phyloP scores from a whole-genome alignment of 345 rosid genomes.

The Linum lewisii region DNA sequence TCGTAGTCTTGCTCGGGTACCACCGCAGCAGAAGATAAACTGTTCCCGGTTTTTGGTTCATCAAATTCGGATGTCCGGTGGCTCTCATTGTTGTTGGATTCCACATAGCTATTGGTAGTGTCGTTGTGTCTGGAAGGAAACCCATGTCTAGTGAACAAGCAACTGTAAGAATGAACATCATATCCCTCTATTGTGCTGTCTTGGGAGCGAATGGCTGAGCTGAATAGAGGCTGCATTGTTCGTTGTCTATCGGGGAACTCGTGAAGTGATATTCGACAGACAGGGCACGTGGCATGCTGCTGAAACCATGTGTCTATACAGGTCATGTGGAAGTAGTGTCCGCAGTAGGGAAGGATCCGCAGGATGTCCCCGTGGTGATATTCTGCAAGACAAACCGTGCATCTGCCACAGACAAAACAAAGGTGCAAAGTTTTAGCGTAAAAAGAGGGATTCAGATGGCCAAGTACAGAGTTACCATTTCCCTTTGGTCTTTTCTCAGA shows the following conservation, averaged over 20 bases:
- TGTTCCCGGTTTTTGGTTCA: slow-evolving; percentile 24
- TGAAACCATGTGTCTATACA: slow-evolving; percentile 32
- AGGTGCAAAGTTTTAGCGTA: no score
- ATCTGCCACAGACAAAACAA: slow-evolving; percentile 18
- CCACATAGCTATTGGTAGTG: neutral
- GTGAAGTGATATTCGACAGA: slow-evolving; percentile 43
- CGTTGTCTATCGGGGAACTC: slow-evolving; percentile 42
- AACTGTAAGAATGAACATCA: slow-evolving; percentile 25
- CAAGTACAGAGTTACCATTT: no score
- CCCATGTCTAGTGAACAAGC: slow-evolving; percentile 28
- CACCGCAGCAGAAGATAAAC: slow-evolving; percentile 3
- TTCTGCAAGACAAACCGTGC: slow-evolving; percentile 31
- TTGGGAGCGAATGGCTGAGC: slow-evolving; percentile 43
- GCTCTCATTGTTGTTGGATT: slow-evolving; percentile 22
- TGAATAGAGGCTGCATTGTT: slow-evolving; percentile 54
- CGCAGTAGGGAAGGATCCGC: slow-evolving; percentile 26
- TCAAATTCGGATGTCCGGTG: slow-evolving; percentile 15
- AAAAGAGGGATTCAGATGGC: no score
- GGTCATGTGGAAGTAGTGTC: slow-evolving; percentile 24
- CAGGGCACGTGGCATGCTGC: slow-evolving; percentile 28
- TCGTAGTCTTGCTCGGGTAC: slow-evolving; percentile 23
- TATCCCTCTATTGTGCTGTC: slow-evolving; percentile 23
- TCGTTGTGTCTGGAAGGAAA: slow-evolving; percentile 24
- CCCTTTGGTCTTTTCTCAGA: no score
- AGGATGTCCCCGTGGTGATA: slow-evolving; percentile 23